Evolutionary conservation across 176 grass and related monocot genomes (phyloP), one percentile per base, ranked within the genome.

Genomic region (Oryza meyeriana): DNA sequence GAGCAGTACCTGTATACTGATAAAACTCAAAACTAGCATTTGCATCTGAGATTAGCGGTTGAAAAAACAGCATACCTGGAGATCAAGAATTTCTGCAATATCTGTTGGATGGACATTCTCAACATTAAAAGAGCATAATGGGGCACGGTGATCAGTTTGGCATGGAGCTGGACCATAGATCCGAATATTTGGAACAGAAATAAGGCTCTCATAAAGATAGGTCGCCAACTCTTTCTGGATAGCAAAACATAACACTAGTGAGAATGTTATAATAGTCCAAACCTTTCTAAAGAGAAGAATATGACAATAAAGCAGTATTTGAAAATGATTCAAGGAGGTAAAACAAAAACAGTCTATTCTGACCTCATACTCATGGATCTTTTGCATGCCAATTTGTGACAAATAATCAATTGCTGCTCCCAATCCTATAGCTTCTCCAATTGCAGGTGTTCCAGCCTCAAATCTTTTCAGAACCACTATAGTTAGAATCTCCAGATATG

Each of bases 391-490:
- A 62, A 93, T 84, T 33, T 85, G 34, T 78, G 85, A 91, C 39
- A 95, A 75, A 88, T 98, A 98, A 84, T 94, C 92, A 76, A 95
- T 88, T 65, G 95, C 92, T 50, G 88, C 88, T 42, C 90, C 95
- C 68, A 98, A 68, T 72, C 90, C 92, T 81, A 98, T 85, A 67
- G 90, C 95, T 91, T 95, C 95, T 41, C 84, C 92, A 74, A 98
- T 98, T 70, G 92, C 90, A 74, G 92, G 92, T 81, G 95, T 95
- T 86, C 90, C 95, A 87, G 95, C 95, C 59, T 98, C 95, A 82
- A 98, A 94, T 86, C 88, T 98, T 83, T 82, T 75, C 32, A 83
- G 41, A 39, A 66, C 9, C 8, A 83, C 13, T 74, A 33, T 12
- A 64, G 32, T 48, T 74, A 74, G 50, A 71, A 73, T 73, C 52